Evolutionary conservation across 139 green algal genomes (phyloP).

Genomic region (Edaphochlamys debaryana): DNA sequence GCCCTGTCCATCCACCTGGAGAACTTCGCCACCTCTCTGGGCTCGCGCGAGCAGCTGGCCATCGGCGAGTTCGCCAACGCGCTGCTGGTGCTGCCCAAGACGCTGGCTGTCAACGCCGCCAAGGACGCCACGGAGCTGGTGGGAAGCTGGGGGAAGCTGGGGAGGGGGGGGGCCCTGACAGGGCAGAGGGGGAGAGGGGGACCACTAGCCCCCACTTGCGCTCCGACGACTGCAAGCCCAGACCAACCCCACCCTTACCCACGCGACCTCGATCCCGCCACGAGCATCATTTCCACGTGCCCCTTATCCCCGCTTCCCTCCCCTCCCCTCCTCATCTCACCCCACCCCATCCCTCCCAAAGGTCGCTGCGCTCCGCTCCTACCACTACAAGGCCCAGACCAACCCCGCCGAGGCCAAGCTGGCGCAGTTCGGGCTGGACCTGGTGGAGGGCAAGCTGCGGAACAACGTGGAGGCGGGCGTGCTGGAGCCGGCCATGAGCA

Average conservation of each 20-base stretch:
- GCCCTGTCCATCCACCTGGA: slow-evolving; percentile 96
- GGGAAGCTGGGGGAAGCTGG: neutral
- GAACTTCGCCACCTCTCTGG: slow-evolving; percentile 94
- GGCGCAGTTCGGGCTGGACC: slow-evolving; percentile 80
- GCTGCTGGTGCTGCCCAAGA: slow-evolving; percentile 82
- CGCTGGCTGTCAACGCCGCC: slow-evolving; percentile 94
- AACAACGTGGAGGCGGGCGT: slow-evolving; percentile 97
- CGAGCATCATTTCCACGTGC: too few species aligned
- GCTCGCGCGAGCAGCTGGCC: slow-evolving; percentile 96
- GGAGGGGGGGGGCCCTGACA: too few species aligned
- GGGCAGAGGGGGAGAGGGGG: too few species aligned
- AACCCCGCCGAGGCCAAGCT: slow-evolving; percentile 56
- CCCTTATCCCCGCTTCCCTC: too few species aligned
- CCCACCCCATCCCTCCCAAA: slow-evolving; percentile 63
- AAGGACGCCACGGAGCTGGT: slow-evolving; percentile 66
- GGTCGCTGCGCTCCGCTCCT: slow-evolving; percentile 93
- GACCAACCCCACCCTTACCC: too few species aligned
- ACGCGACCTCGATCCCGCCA: too few species aligned
- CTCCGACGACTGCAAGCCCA: too few species aligned
- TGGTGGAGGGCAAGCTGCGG: slow-evolving; percentile 75
- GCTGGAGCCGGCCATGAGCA: slow-evolving; percentile 94
- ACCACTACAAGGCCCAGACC: slow-evolving; percentile 89
- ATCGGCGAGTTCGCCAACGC: slow-evolving; percentile 92
- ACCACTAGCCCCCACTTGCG: too few species aligned
- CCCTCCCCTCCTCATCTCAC: too few species aligned